These are phyloP conservation scores for Thalassiosira delicatula DNA, from an alignment of 352 stramenopile genomes.

Conservation along the genomic window DNA sequence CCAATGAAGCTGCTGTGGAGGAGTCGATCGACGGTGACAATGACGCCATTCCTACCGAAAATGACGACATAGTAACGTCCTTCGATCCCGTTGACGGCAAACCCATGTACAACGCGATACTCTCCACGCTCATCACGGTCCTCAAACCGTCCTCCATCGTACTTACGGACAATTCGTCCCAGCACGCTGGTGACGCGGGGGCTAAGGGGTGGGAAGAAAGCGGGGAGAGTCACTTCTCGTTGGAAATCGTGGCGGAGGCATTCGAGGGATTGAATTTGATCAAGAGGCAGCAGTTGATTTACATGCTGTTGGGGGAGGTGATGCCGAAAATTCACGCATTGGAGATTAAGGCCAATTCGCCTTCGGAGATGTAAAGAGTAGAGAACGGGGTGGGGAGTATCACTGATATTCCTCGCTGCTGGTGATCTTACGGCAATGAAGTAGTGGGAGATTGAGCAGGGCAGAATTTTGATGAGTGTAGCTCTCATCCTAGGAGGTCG, in stretches of 20 bases:
- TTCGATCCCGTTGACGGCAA: conserved; percentile 48
- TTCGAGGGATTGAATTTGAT: conserved; percentile 84
- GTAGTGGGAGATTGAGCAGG: no score
- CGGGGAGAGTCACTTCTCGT: conserved; percentile 81
- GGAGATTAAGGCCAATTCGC: conserved; percentile 76
- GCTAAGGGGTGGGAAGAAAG: no score
- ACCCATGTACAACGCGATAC: conserved; percentile 83
- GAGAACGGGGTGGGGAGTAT: no score
- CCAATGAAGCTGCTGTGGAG: conserved; percentile 13
- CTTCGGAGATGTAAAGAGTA: conserved; percentile 66
- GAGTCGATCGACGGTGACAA: neutral
- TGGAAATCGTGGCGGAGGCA: conserved; percentile 77
- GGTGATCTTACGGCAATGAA: no score
- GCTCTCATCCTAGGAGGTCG: no score
- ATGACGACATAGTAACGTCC: no score
- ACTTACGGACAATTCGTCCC: conserved; percentile 75
- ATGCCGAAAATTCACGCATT: conserved; percentile 84
- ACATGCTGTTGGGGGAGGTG: conserved; percentile 81
- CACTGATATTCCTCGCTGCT: no score
- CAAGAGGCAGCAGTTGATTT: conserved; percentile 85
- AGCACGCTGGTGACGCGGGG: no score
- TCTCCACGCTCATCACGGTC: conserved; percentile 63
- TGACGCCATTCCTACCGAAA: no score
- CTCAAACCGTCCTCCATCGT: conserved; percentile 72
- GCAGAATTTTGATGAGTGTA: no score